phyloP scores from a whole-genome alignment of 2,329 filamentous ascomycete genomes.

The Fusarium neocosmosporiellum region DNA sequence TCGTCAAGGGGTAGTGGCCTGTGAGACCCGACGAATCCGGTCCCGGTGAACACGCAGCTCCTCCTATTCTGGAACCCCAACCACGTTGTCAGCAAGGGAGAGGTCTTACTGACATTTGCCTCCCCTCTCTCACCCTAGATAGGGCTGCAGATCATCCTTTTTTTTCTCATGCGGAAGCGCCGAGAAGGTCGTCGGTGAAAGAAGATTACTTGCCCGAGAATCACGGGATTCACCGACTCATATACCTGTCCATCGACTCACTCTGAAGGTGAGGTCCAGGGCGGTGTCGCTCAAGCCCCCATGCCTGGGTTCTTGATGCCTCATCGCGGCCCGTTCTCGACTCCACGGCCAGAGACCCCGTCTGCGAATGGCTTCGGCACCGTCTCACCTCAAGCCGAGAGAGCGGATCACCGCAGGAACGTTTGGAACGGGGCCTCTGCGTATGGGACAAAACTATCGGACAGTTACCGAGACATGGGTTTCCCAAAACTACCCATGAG shows the following conservation, averaged over 20 bases:
- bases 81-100: slow-evolving; percentile 1
- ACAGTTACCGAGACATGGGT: slow-evolving; percentile 8
- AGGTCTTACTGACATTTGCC: neutral
- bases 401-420: neutral
- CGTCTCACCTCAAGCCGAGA: neutral
- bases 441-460: slow-evolving; percentile 8
- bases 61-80: neutral
- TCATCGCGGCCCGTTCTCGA: slow-evolving; percentile 7
- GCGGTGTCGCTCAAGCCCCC: slow-evolving; percentile 4
- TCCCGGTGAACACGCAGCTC: neutral
- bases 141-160: slow-evolving; percentile 5
- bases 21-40: neutral
- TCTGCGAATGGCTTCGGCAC: neutral
- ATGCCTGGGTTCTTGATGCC: neutral
- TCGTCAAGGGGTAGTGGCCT: neutral
- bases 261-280: neutral
- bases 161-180: neutral
- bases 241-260: slow-evolving; percentile 11
- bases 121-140: neutral
- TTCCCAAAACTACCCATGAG: neutral
- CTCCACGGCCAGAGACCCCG: neutral
- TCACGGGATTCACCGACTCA: slow-evolving; percentile 18
- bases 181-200: neutral
- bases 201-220: slow-evolving; percentile 4
- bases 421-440: neutral